phyloP scores from a whole-genome alignment of 2,329 filamentous ascomycete genomes.

The Diaporthe amygdali region DNA sequence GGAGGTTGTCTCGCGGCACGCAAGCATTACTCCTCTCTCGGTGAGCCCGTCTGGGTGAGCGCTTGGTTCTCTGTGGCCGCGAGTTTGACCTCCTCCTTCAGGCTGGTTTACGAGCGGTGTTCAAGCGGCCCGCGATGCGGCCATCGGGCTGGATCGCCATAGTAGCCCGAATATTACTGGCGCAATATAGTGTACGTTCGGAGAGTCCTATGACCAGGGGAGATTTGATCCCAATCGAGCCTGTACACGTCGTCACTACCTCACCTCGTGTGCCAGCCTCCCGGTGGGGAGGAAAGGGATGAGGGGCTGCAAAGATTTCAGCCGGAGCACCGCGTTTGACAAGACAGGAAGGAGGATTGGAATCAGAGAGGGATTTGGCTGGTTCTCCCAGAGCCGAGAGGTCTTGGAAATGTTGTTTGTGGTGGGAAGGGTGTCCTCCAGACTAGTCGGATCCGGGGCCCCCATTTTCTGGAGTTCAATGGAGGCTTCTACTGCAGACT shows the following conservation, averaged over 20 bases:
- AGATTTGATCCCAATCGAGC: conserved; percentile 12
- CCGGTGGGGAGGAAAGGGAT: not conserved
- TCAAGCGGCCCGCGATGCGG: conserved; percentile 6
- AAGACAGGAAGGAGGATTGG: conserved; percentile 14
- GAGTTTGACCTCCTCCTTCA: not conserved
- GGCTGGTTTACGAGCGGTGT: not conserved
- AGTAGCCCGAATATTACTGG: not conserved
- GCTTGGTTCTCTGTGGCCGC: not conserved
- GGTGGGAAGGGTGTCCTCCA: not conserved
- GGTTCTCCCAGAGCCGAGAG: conserved; percentile 8
- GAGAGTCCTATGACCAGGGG: not conserved
- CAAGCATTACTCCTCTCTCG: conserved; percentile 1
- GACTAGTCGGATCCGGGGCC: conserved; percentile 1
- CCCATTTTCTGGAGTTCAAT: conserved; percentile 18
- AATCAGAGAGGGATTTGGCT: not conserved
- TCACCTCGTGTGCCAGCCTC: not conserved
- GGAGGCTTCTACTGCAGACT: conserved; percentile 26
- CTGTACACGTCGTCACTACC: conserved; percentile 14
- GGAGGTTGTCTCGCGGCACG: not conserved
- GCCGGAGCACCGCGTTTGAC: not conserved
- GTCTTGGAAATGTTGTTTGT: not conserved
- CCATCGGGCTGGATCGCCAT: not conserved
- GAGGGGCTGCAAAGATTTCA: conserved; percentile 16
- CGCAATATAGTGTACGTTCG: not conserved
- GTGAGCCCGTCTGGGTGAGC: not conserved